Percentiles rank a stretch among this genome's conserved stretches.
These are phyloP conservation scores for Trichoderma erinaceum DNA, from an alignment of 495 filamentous ascomycete genomes.

Conservation along the genomic window DNA sequence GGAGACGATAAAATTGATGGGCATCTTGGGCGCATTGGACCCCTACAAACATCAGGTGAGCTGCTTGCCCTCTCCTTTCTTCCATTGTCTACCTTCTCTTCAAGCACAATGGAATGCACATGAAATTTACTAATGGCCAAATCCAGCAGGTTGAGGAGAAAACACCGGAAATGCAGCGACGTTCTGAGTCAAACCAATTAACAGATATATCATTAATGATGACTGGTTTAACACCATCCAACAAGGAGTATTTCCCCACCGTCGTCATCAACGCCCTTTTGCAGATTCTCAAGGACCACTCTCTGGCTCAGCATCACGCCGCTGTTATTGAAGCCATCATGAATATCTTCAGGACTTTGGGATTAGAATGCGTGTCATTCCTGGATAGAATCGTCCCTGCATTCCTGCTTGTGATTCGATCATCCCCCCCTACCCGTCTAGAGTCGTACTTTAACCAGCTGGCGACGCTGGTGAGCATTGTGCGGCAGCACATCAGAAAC, in stretches of 20 bases:
- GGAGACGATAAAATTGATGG: slow-evolving; percentile 92
- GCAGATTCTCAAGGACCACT: slow-evolving; percentile 82
- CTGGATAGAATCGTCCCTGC: slow-evolving; percentile 88
- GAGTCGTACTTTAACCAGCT: slow-evolving; percentile 97
- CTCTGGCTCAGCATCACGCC: slow-evolving; percentile 81
- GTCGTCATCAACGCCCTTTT: slow-evolving; percentile 94
- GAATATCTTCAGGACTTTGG: slow-evolving; percentile 94
- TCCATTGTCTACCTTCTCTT: not conserved
- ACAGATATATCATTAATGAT: slow-evolving; percentile 97
- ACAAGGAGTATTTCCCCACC: slow-evolving; percentile 96
- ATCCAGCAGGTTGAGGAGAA: slow-evolving; percentile 54
- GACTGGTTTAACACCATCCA: slow-evolving; percentile 91
- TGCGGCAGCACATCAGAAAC: slow-evolving; percentile 89
- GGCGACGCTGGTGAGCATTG: slow-evolving; percentile 85
- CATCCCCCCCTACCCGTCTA: slow-evolving; percentile 62
- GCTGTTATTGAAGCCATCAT: slow-evolving; percentile 98
- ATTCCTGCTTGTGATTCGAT: slow-evolving; percentile 79
- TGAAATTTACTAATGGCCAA: slow-evolving; percentile 41
- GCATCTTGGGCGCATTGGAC: slow-evolving; percentile 91
- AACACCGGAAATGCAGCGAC: slow-evolving; percentile 55
- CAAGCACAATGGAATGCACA: slow-evolving; percentile 33
- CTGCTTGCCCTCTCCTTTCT: slow-evolving; percentile 20
- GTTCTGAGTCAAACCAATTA: slow-evolving; percentile 56
- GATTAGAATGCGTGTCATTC: slow-evolving; percentile 90
- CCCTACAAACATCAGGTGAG: slow-evolving; percentile 87